Conservation (phyloP, 129 eudicot species). For the Tagetes patula region DNA sequence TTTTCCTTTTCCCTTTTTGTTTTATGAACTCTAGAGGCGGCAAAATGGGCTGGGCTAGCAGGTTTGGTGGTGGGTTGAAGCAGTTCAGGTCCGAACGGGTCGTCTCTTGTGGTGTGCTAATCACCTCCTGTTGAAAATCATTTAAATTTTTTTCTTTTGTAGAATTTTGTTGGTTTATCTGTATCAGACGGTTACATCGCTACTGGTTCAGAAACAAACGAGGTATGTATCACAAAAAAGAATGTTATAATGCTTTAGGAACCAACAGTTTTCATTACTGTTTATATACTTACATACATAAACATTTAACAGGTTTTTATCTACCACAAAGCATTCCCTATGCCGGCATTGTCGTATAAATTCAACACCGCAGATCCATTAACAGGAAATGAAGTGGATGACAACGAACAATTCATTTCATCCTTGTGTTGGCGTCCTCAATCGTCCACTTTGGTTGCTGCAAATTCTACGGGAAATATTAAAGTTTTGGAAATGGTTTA, state of each 20-base stretch:
- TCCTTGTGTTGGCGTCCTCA: slow-evolving; percentile 95
- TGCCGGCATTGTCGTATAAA: slow-evolving; percentile 80
- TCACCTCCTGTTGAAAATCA: neutral
- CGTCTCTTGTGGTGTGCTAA: neutral
- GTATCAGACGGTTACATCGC: slow-evolving; percentile 91
- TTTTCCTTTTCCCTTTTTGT: neutral
- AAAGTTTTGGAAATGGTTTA: slow-evolving; percentile 90
- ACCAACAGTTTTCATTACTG: neutral
- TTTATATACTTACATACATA: neutral
- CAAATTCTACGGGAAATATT: slow-evolving; percentile 83
- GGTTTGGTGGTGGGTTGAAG: neutral
- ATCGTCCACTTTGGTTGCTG: slow-evolving; percentile 83
- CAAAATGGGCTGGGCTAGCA: neutral
- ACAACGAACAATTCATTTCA: slow-evolving; percentile 73
- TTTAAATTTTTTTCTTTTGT: slow-evolving; percentile 14
- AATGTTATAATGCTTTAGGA: neutral
- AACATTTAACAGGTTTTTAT: slow-evolving; percentile 52
- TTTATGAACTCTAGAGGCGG: neutral
- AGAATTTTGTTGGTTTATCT: slow-evolving; percentile 97
- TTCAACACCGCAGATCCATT: slow-evolving; percentile 69
- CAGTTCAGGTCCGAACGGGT: neutral
- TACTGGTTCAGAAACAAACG: slow-evolving; percentile 97
- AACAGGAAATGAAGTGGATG: slow-evolving; percentile 74
- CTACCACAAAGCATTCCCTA: slow-evolving; percentile 85
- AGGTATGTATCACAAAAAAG: slow-evolving; percentile 45